Conservation (phyloP, 805 yeast species). For the Candida glaebosa region DNA sequence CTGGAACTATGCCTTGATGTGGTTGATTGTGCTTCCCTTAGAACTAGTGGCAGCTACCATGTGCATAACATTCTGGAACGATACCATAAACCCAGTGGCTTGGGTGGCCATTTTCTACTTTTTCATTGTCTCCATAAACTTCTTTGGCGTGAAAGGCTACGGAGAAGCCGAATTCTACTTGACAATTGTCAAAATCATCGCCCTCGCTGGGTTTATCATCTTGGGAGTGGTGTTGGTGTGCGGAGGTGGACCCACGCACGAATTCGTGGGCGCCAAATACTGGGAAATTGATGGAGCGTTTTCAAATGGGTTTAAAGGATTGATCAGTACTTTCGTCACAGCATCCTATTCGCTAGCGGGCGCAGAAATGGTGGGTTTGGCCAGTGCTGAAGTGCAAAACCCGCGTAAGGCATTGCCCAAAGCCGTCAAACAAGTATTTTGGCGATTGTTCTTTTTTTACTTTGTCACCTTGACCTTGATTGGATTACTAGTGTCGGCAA, state of each 20-base stretch:
- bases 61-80: slow-evolving; percentile 33
- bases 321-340: slow-evolving; percentile 34
- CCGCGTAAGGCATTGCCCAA: slow-evolving; percentile 38
- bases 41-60: slow-evolving; percentile 39
- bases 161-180: slow-evolving; percentile 35
- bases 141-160: slow-evolving; percentile 36
- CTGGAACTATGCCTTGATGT: slow-evolving; percentile 36
- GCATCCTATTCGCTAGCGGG: slow-evolving; percentile 38
- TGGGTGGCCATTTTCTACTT: slow-evolving; percentile 36
- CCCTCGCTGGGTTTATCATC: slow-evolving; percentile 35
- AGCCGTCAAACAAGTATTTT: slow-evolving; percentile 42
- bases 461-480: slow-evolving; percentile 29
- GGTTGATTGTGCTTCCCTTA: slow-evolving; percentile 35
- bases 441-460: slow-evolving; percentile 41
- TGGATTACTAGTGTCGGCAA: slow-evolving; percentile 48
- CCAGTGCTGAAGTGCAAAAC: slow-evolving; percentile 37
- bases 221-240: slow-evolving; percentile 33
- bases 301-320: slow-evolving; percentile 37
- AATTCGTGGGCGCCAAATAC: slow-evolving; percentile 30
- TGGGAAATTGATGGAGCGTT: slow-evolving; percentile 34
- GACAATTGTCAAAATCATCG: slow-evolving; percentile 30
- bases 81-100: slow-evolving; percentile 31
- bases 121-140: slow-evolving; percentile 24
- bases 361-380: slow-evolving; percentile 35
- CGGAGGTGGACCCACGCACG: slow-evolving; percentile 38